Evolutionary conservation across 75 land plant species (phyloP), one percentile per base, ranked within the genome.

Genomic region (Selaginella moellendorffii): DNA sequence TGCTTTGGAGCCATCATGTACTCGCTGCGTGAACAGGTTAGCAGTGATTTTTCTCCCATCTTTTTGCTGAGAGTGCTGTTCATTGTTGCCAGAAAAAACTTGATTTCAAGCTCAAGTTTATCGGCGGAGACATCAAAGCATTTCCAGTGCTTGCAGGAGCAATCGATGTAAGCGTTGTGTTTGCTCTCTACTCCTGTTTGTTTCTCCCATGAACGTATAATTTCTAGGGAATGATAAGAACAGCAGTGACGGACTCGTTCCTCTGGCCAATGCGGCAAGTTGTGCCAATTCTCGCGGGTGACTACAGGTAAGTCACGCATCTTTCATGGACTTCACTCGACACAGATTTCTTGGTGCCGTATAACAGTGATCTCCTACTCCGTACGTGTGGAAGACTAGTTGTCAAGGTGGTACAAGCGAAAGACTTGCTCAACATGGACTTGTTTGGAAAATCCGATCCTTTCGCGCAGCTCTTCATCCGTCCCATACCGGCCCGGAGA

Each of bases 331-430:
- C n/a, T n/a, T n/a, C n/a, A n/a, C n/a, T n/a, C n/a, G n/a, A n/a
- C n/a, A n/a, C n/a, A n/a, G n/a, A n/a, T n/a, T n/a, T n/a, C n/a
- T n/a, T n/a, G n/a, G n/a, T n/a, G n/a, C n/a, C n/a, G n/a, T n/a
- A n/a, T n/a, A n/a, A n/a, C n/a, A 36, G 46, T 36, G 46, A 36
- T 36, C 46, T 36, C 14, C 10, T 5, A 14, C 14, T 36, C 5
- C 46, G 46, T 36, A 78, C 97, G 58, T 76, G 78, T 63, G 99
- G 99, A 31, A 78, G 53, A 54, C 63, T 95, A 31, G 88, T 82
- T 68, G 88, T 90, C 65, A 95, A 83, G 74, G 79, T 95, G 68
- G 88, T 89, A 26, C 87, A 95, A 66, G 99, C 88, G 28, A 95
- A 79, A 68, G 84, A 78, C 17, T 70, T 95, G 28, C 65, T 76